Evolutionary conservation across 306 rosid species (phyloP), one percentile per base, ranked within the genome.

Genomic region (Delonix regia): DNA sequence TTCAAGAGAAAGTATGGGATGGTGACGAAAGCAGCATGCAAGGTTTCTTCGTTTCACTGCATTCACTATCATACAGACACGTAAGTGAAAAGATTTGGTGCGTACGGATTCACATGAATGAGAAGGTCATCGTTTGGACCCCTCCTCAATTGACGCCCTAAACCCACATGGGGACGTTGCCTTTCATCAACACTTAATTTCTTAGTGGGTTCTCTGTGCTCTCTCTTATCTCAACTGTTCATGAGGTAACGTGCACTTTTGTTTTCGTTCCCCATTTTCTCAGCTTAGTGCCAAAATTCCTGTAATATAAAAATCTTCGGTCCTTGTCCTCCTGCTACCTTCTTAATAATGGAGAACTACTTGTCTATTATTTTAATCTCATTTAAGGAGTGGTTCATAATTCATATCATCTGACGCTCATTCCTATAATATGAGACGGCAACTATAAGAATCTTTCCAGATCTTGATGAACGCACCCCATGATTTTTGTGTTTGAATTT

Each of bases 51-150:
- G 39, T 63, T 61, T 57, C 7, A 3, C 34, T 34, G 65, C 9
- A 1, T 49, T 49, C 6, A 51, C 2, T 6, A n/a, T 76, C 55
- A 21, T 55, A 67, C 27, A 60, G 15, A 19, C 19, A 76, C 47
- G 45, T 44, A n/a, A 74, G 55, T 77, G 61, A 76, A 78, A 28
- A 64, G 80, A 45, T 44, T 67, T 48, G 14, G 62, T 53, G 38
- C 56, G 85, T 77, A 85, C 83, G 85, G 87, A 67, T 33, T 16
- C n/a, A n/a, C n/a, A n/a, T n/a, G n/a, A 74, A 60, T 41, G 34
- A 51, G 66, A 69, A 14, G 52, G 1, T 13, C 16, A 51, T 39
- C 16, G 41, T 39, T 10, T 44, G 79, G 71, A 24, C 44, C 78
- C 71, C 7, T 9, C 18, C 24, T 10, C 1, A 30, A 1, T 4